Conservation (phyloP, 1,284 basidiomycete species). For the Coriolopsis trogii region DNA sequence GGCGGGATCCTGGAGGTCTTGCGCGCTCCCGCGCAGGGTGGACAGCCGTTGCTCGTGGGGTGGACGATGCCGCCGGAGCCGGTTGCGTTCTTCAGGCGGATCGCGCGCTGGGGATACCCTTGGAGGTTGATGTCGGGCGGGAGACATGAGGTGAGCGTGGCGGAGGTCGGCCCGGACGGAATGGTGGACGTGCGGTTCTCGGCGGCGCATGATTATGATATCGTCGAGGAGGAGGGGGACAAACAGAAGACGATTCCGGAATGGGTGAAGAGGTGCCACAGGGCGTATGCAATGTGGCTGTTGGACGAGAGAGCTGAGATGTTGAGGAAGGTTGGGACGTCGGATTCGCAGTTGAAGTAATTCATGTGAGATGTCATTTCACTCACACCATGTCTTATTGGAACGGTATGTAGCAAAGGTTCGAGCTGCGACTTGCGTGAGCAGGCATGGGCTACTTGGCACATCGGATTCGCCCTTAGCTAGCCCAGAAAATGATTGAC, state of each 20-base stretch:
- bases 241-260: slow-evolving; percentile 20
- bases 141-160: slow-evolving; percentile 17
- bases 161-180: slow-evolving; percentile 9
- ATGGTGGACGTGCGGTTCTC: slow-evolving; percentile 19
- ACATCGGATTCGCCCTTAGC: too few species aligned
- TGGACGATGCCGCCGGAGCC: slow-evolving; percentile 10
- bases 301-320: slow-evolving; percentile 18
- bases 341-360: too few species aligned
- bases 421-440: too few species aligned
- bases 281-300: slow-evolving; percentile 17
- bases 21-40: slow-evolving; percentile 2
- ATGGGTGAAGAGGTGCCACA: slow-evolving; percentile 17
- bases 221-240: slow-evolving; percentile 12
- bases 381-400: too few species aligned
- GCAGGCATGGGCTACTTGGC: too few species aligned
- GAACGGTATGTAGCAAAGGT: too few species aligned
- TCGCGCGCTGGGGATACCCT: slow-evolving; percentile 20
- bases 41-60: slow-evolving; percentile 10
- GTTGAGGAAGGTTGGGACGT: too few species aligned
- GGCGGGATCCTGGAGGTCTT: slow-evolving; percentile 5
- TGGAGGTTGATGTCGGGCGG: slow-evolving; percentile 23
- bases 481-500: too few species aligned
- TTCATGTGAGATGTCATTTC: too few species aligned
- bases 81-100: slow-evolving; percentile 13
- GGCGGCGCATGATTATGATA: slow-evolving; percentile 19